Percentiles rank a stretch among this genome's conserved stretches.
phyloP scores from a whole-genome alignment of 2,329 filamentous ascomycete genomes.

The Aspergillus sp. region DNA sequence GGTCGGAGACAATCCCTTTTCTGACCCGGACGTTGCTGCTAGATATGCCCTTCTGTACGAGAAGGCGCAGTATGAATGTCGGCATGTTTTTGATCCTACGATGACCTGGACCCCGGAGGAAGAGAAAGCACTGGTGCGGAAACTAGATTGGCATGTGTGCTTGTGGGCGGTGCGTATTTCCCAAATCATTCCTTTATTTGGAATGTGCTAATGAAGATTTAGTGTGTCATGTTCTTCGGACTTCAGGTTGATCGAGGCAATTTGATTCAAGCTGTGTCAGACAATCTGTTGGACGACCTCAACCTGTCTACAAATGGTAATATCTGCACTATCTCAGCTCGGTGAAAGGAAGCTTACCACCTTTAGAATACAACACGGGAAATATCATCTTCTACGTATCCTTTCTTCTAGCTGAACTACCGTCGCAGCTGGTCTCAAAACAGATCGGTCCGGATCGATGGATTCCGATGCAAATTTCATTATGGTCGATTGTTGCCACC shows the following conservation, averaged over 20 bases:
- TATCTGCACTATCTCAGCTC: conserved; percentile 23
- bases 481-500: conserved; percentile 52
- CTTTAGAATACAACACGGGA: conserved; percentile 53
- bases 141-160: conserved; percentile 24
- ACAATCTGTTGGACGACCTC: conserved; percentile 52
- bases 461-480: conserved; percentile 55
- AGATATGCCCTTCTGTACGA: conserved; percentile 57
- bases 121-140: conserved; percentile 30
- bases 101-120: conserved; percentile 35
- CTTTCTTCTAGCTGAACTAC: conserved; percentile 56
- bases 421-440: conserved; percentile 58
- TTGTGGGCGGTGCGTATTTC: conserved; percentile 21
- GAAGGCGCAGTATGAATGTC: conserved; percentile 49
- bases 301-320: conserved; percentile 31
- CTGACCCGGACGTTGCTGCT: conserved; percentile 53
- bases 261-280: conserved; percentile 56
- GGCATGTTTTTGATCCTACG: conserved; percentile 43
- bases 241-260: conserved; percentile 61
- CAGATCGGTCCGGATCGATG: conserved; percentile 55
- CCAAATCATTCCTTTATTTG: neutral
- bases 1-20: conserved; percentile 40
- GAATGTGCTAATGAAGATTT: neutral
- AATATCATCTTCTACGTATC: conserved; percentile 57
- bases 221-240: conserved; percentile 59
- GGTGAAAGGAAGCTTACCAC: conserved; percentile 38